phyloP scores from a whole-genome alignment of 164 flowering plant species.

The Malania oleifera region DNA sequence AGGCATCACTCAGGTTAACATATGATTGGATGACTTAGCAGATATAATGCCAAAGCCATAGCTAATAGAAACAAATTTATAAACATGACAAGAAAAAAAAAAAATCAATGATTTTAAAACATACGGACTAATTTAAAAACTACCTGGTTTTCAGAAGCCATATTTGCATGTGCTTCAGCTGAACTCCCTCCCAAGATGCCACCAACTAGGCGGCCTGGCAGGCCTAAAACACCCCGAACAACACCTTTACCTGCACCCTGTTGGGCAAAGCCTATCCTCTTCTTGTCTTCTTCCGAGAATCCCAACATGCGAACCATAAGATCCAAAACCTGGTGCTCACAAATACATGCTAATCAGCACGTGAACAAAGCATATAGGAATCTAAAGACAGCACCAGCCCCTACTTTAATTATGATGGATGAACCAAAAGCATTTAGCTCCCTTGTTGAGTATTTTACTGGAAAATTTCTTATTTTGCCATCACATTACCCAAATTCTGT shows the following conservation, averaged over 20 bases:
- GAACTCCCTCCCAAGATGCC: slow-evolving; percentile 87
- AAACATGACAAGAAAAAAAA: too few relatives aligned
- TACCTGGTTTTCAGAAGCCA: slow-evolving; percentile 78
- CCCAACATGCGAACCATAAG: slow-evolving; percentile 98
- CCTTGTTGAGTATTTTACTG: background rate
- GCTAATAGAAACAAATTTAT: too few relatives aligned
- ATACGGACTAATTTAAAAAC: too few relatives aligned
- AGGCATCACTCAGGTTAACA: too few relatives aligned
- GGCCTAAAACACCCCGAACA: slow-evolving; percentile 92
- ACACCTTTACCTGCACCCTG: slow-evolving; percentile 93
- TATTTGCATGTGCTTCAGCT: slow-evolving; percentile 33
- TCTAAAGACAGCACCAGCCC: background rate
- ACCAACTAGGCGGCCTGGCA: slow-evolving; percentile 96
- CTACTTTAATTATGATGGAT: background rate
- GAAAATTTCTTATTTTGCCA: too few relatives aligned
- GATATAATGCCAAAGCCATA: too few relatives aligned
- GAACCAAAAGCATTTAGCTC: too few relatives aligned
- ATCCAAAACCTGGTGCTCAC: slow-evolving; percentile 72
- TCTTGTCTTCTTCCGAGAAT: slow-evolving; percentile 94
- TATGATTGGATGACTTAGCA: too few relatives aligned
- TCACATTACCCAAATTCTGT: too few relatives aligned
- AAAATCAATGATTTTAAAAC: too few relatives aligned
- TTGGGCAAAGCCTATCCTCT: slow-evolving; percentile 85
- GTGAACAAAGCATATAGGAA: background rate
- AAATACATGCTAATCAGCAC: slow-evolving; percentile 3